These are phyloP conservation scores for Huntiella savannae DNA, from an alignment of 2,329 filamentous ascomycete genomes.

Conservation along the genomic window DNA sequence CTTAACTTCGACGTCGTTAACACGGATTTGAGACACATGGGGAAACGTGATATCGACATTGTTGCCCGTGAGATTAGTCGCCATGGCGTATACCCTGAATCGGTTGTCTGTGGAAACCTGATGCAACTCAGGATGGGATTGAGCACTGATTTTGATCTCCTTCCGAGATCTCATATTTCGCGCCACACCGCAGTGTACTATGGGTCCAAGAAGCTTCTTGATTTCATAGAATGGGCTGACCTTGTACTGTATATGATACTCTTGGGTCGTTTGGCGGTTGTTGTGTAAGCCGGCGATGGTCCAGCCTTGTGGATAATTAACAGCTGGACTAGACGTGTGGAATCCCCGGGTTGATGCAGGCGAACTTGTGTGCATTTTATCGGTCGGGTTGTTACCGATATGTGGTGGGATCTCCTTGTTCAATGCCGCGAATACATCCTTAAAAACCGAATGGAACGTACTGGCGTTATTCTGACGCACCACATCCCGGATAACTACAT, in stretches of 20 bases:
- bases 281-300: too few relatives aligned
- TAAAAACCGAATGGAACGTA: constrained; percentile 23
- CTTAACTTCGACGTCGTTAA: constrained; percentile 75
- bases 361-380: too few relatives aligned
- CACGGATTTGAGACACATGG: constrained; percentile 76
- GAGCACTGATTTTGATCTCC: constrained; percentile 28
- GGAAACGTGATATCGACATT: constrained; percentile 73
- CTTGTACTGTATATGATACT: too few relatives aligned
- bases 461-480: constrained; percentile 20
- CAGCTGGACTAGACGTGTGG: not conserved
- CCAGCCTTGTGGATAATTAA: too few relatives aligned
- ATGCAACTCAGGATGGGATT: constrained; percentile 32
- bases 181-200: not conserved
- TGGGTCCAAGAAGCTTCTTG: constrained; percentile 40
- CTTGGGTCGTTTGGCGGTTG: too few relatives aligned
- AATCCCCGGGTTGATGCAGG: not conserved
- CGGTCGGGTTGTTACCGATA: not conserved
- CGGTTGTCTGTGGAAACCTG: constrained; percentile 40
- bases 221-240: constrained; percentile 62
- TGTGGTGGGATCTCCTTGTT: not conserved
- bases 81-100: constrained; percentile 66
- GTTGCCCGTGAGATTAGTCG: constrained; percentile 44
- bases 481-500: constrained; percentile 25
- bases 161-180: constrained; percentile 27
- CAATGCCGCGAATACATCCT: constrained; percentile 3